Evolutionary conservation across 345 rosid species (phyloP).

Genomic region (Murraya koenigii): DNA sequence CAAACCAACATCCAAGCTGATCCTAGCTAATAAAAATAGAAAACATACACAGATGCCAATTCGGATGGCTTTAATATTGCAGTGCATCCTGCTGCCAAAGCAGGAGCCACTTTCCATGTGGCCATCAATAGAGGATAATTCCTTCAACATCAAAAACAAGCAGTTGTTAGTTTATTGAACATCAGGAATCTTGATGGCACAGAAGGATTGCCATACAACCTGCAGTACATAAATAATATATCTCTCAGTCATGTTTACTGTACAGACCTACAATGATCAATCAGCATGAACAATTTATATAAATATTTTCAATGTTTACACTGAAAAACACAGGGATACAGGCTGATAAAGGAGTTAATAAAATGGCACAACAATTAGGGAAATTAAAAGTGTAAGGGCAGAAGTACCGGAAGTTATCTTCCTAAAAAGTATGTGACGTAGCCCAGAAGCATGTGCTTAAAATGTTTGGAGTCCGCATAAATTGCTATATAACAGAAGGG

Average conservation of each 20-base stretch:
- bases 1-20: conserved; percentile 10
- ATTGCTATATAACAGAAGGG: background rate
- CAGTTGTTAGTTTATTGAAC: conserved; percentile 5
- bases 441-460: background rate
- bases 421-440: background rate
- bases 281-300: background rate
- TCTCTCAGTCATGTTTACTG: background rate
- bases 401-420: background rate
- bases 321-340: background rate
- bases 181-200: background rate
- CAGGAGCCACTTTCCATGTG: conserved; percentile 97
- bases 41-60: conserved; percentile 72
- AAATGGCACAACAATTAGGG: background rate
- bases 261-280: background rate
- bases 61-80: conserved; percentile 93
- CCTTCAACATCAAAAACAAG: conserved; percentile 49
- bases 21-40: conserved; percentile 12
- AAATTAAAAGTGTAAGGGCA: background rate
- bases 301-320: background rate
- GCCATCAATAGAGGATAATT: conserved; percentile 95
- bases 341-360: background rate
- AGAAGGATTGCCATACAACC: background rate
- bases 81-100: conserved; percentile 96
- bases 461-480: background rate
- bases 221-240: background rate